Conservation (phyloP, 495 filamentous ascomycete species). For the Penicillium longicatenatum region DNA sequence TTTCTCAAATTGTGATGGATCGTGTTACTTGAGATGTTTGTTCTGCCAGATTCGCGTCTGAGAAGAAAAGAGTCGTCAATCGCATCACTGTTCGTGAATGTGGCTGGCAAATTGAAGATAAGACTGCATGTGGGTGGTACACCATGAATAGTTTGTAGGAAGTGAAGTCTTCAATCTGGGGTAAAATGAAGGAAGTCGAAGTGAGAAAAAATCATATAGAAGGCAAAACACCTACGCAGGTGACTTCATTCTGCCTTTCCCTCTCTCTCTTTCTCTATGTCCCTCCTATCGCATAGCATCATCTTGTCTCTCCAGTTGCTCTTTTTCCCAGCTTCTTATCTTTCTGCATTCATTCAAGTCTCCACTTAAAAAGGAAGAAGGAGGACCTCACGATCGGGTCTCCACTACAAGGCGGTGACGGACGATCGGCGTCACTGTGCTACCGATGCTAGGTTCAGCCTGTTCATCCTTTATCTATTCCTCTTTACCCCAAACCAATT, state of each 20-base stretch:
- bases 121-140: not conserved
- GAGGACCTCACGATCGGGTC: not conserved
- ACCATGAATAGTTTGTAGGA: not conserved
- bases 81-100: not conserved
- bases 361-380: not conserved
- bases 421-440: slow-evolving; percentile 25
- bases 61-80: not conserved
- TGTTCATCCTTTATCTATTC: slow-evolving; percentile 20
- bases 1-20: not conserved
- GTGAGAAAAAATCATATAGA: not conserved
- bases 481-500: slow-evolving; percentile 9
- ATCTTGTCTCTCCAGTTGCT: no score
- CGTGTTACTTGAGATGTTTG: not conserved
- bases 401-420: slow-evolving; percentile 30
- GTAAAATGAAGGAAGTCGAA: not conserved
- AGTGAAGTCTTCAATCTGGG: not conserved
- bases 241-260: not conserved
- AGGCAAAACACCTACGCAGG: not conserved
- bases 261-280: not conserved
- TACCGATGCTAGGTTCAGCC: slow-evolving; percentile 14
- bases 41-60: not conserved
- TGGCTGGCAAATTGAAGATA: not conserved
- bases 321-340: not conserved
- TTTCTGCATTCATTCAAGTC: not conserved
- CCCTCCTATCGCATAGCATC: not conserved